phyloP scores from a whole-genome alignment of 305 asterid genomes.

The Nicotiana rustica region DNA sequence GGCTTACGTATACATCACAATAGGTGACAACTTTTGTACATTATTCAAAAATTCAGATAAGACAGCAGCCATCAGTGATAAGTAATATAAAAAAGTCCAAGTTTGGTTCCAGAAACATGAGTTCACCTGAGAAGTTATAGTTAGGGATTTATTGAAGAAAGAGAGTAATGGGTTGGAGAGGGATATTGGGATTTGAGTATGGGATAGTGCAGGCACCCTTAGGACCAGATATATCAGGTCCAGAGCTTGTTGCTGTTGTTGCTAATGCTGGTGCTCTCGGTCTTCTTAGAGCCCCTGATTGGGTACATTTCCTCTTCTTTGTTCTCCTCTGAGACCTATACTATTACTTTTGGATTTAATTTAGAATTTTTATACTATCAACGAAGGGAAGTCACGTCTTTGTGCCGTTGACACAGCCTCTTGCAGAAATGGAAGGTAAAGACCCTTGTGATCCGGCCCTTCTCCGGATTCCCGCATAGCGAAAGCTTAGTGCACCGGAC shows the following conservation, averaged over 20 bases:
- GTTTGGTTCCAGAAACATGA: neutral
- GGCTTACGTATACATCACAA: neutral
- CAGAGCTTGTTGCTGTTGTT: conserved; percentile 84
- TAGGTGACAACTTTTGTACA: neutral
- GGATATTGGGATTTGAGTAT: conserved; percentile 77
- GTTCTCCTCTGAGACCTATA: too few species aligned
- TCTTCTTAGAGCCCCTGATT: conserved; percentile 77
- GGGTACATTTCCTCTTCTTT: conserved; percentile 45
- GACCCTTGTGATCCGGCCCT: too few species aligned
- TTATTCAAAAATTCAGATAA: neutral
- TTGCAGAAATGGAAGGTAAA: too few species aligned
- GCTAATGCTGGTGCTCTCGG: conserved; percentile 83
- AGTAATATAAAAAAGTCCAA: neutral
- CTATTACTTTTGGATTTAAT: neutral
- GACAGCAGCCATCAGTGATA: neutral
- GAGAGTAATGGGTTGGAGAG: conserved; percentile 79
- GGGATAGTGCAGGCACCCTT: conserved; percentile 88
- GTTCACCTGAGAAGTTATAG: neutral
- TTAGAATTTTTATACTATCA: neutral
- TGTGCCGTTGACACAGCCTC: too few species aligned
- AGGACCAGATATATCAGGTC: conserved; percentile 88
- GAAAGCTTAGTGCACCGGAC: too few species aligned
- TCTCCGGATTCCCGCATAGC: too few species aligned
- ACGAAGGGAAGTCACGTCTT: too few species aligned
- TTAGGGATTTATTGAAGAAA: neutral